Conservation (phyloP, 2,329 filamentous ascomycete species). For the Apiospora saccharicola region DNA sequence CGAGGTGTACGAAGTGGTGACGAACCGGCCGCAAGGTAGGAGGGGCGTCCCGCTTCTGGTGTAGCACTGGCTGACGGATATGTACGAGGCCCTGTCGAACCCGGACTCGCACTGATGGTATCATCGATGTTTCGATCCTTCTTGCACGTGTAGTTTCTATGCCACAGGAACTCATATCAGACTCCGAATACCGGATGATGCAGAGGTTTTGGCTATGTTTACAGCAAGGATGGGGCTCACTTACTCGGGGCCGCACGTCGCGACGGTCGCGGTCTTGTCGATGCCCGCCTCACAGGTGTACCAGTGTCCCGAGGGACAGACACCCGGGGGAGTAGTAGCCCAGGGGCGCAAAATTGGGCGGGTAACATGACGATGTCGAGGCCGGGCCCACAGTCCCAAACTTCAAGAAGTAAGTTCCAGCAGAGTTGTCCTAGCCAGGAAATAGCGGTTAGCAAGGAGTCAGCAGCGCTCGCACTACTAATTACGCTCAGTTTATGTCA, state of each 20-base stretch:
- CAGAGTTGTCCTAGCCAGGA: neutral
- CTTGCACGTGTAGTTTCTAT: neutral
- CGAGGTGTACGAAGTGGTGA: neutral
- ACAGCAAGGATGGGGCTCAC: too few relatives aligned
- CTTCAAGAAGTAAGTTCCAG: neutral
- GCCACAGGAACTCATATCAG: too few relatives aligned
- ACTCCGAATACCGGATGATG: too few relatives aligned
- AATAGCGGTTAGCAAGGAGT: neutral
- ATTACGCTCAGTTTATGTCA: neutral
- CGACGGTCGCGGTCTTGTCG: neutral
- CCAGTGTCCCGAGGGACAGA: neutral
- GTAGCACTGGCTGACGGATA: constrained; percentile 3
- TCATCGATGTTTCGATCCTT: neutral
- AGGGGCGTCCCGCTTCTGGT: neutral
- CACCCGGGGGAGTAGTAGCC: neutral
- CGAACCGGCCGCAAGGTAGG: neutral
- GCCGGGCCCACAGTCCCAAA: neutral
- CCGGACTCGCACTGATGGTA: neutral
- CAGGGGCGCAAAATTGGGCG: neutral
- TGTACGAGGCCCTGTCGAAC: neutral
- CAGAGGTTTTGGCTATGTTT: too few relatives aligned
- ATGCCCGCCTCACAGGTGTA: neutral
- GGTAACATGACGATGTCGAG: neutral
- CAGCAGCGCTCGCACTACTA: neutral
- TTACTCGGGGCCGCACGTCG: constrained; percentile 1